These are phyloP conservation scores for Cyclotella cryptica DNA, from an alignment of 108 stramenopile genomes.

Conservation along the genomic window DNA sequence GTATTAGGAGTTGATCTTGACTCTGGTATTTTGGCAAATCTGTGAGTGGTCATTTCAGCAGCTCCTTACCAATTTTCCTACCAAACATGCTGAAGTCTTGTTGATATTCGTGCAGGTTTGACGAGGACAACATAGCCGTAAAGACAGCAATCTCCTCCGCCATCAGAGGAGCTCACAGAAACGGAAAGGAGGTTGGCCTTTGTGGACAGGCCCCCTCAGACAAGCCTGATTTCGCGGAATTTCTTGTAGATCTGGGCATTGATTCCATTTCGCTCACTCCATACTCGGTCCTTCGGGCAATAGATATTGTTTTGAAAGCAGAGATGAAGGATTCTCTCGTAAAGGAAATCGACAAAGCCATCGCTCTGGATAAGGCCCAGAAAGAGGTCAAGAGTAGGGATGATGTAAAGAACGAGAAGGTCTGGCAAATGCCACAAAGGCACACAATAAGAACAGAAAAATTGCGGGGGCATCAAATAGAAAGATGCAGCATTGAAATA, in stretches of 20 bases:
- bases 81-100: not conserved
- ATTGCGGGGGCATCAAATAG: too few relatives aligned
- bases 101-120: slow-evolving; percentile 19
- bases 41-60: slow-evolving; percentile 4
- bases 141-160: slow-evolving; percentile 30
- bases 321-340: slow-evolving; percentile 24
- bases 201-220: slow-evolving; percentile 58
- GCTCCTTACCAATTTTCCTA: not conserved
- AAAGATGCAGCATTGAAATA: too few relatives aligned
- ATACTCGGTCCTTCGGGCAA: slow-evolving; percentile 39
- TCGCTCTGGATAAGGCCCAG: not conserved
- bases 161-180: slow-evolving; percentile 42
- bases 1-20: slow-evolving; percentile 53
- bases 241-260: slow-evolving; percentile 55
- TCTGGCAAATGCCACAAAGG: too few relatives aligned
- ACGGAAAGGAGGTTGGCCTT: slow-evolving; percentile 45
- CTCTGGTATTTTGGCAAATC: slow-evolving; percentile 38
- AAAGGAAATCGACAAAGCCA: slow-evolving; percentile 5
- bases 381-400: not conserved
- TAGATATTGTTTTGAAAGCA: slow-evolving; percentile 33
- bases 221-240: slow-evolving; percentile 44
- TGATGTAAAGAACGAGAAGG: not conserved
- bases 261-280: slow-evolving; percentile 56
- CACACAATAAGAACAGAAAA: not conserved
- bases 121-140: slow-evolving; percentile 51